phyloP scores from a whole-genome alignment of 2,329 filamentous ascomycete genomes.

The Trichoderma hamatum region DNA sequence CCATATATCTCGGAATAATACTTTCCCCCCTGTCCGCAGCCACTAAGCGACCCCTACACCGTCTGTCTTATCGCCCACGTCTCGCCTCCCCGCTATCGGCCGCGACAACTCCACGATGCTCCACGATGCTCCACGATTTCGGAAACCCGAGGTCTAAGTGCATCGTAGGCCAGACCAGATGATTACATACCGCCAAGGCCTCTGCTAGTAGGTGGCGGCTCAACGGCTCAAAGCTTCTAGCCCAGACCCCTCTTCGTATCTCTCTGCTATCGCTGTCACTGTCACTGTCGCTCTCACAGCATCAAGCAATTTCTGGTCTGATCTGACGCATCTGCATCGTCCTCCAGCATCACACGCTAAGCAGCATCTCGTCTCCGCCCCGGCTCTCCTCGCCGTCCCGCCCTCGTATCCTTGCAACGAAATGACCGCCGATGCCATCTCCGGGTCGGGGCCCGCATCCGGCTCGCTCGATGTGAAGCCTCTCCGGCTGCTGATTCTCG shows the following conservation, averaged over 20 bases:
- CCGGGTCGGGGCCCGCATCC: conserved; percentile 23
- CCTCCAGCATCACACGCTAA: conserved; percentile 1
- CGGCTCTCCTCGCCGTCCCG: conserved; percentile 9
- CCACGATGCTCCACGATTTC: conserved; percentile 26
- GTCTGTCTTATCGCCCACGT: conserved; percentile 11
- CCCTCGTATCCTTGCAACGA: neutral
- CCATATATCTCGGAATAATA: conserved; percentile 1
- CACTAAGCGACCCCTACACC: conserved; percentile 17
- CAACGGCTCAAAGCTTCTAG: neutral
- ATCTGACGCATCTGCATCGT: conserved; percentile 14
- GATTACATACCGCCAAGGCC: neutral
- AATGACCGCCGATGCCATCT: conserved; percentile 24
- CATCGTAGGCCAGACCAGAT: neutral
- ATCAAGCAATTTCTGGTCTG: neutral
- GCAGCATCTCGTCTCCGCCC: neutral
- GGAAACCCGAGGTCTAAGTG: conserved; percentile 3
- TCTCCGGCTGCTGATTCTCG: conserved; percentile 81
- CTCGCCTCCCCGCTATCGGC: conserved; percentile 21
- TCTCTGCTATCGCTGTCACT: neutral
- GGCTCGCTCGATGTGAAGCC: conserved; percentile 41
- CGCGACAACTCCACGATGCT: conserved; percentile 22
- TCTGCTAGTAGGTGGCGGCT: neutral
- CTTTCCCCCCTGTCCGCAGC: conserved; percentile 8
- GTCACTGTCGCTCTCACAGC: neutral
- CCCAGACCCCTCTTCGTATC: conserved; percentile 1